These are phyloP conservation scores for Globisporangium cederbergense DNA, from an alignment of 352 stramenopile genomes.

Conservation along the genomic window DNA sequence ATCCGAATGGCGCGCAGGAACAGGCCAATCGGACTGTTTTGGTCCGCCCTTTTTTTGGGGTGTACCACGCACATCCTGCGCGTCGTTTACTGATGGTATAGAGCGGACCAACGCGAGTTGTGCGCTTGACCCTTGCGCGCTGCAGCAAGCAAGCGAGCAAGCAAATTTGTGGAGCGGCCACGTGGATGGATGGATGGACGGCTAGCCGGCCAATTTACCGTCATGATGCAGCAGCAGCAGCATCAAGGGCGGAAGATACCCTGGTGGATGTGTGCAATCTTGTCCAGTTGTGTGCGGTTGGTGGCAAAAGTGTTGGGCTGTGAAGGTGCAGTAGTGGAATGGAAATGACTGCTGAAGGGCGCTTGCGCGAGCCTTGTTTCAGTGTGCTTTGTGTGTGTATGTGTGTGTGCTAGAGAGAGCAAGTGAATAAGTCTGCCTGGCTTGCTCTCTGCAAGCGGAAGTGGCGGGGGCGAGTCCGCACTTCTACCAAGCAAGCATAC, in stretches of 20 bases:
- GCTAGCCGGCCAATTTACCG: not conserved
- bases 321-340: not conserved
- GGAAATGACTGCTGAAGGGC: not conserved
- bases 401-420: not conserved
- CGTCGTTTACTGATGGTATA: constrained; percentile 13
- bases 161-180: not conserved
- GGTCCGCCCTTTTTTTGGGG: constrained; percentile 15
- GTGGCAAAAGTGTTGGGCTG: not conserved
- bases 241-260: constrained; percentile 3
- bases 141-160: not conserved
- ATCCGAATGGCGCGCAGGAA: constrained; percentile 16
- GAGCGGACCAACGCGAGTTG: not conserved
- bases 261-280: constrained; percentile 9
- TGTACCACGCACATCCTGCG: constrained; percentile 8
- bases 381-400: not conserved
- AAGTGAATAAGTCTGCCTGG: not conserved
- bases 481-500: not conserved
- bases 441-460: constrained; percentile 8
- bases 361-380: not conserved
- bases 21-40: constrained; percentile 5
- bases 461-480: not conserved
- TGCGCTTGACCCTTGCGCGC: not conserved
- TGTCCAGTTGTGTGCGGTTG: constrained; percentile 2
- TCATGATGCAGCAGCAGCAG: not conserved
- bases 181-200: not conserved